These are phyloP conservation scores for Tricholoma furcatifolium DNA, from an alignment of 768 basidiomycete species.

Conservation along the genomic window DNA sequence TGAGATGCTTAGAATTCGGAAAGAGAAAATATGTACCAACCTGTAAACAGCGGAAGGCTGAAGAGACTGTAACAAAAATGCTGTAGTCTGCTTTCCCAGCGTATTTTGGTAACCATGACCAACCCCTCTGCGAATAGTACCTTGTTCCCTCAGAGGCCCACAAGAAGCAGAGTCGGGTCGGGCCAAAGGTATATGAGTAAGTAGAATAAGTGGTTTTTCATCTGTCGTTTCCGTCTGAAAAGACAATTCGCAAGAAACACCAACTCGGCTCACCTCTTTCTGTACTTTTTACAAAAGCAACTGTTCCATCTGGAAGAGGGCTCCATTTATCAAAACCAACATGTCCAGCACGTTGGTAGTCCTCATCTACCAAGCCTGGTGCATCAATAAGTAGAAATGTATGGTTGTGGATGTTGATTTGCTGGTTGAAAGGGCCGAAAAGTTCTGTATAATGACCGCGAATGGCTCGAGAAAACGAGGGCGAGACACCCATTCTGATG, in stretches of 20 bases:
- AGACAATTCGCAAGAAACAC: neutral
- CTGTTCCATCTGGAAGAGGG: conserved; percentile 49
- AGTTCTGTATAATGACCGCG: conserved; percentile 55
- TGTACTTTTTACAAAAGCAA: conserved; percentile 57
- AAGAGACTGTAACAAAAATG: conserved; percentile 68
- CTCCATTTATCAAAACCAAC: conserved; percentile 55
- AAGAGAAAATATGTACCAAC: conserved; percentile 32
- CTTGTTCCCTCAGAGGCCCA: conserved; percentile 73
- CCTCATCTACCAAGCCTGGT: conserved; percentile 81
- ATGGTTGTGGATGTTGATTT: conserved; percentile 64
- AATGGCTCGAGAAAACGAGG: conserved; percentile 49
- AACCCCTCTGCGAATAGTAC: conserved; percentile 70
- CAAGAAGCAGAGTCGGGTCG: conserved; percentile 74
- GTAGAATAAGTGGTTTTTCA: conserved; percentile 56
- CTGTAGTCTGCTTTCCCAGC: conserved; percentile 75
- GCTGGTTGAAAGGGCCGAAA: conserved; percentile 71
- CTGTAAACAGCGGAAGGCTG: conserved; percentile 72
- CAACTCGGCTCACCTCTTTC: conserved; percentile 33
- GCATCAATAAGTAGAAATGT: conserved; percentile 73
- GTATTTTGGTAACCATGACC: conserved; percentile 83
- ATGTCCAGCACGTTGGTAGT: conserved; percentile 60
- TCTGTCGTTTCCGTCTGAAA: conserved; percentile 19
- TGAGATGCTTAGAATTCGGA: neutral
- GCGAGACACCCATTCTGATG: conserved; percentile 53
- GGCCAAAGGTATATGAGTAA: conserved; percentile 85